Evolutionary conservation across 164 flowering plant genomes (phyloP).

Genomic region (Warburgia ugandensis): DNA sequence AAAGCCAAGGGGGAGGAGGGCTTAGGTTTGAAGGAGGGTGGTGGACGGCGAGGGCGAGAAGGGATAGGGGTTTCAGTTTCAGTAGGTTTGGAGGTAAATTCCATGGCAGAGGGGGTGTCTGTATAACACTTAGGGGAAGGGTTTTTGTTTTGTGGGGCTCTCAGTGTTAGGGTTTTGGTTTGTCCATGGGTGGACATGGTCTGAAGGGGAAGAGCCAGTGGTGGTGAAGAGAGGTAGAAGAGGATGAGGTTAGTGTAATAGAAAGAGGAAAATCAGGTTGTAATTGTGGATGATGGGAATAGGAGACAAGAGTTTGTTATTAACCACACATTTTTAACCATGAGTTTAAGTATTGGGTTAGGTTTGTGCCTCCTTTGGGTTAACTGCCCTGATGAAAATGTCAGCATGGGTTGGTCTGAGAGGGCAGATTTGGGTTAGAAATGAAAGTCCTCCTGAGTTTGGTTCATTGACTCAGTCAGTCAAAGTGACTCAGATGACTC

Average conservation of each 20-base stretch:
- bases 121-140: no score
- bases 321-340: slow-evolving; percentile 18
- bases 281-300: no score
- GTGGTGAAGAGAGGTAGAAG: not conserved
- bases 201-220: slow-evolving; percentile 16
- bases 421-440: no score
- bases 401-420: no score
- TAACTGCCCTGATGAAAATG: not conserved
- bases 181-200: slow-evolving; percentile 9
- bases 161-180: no score
- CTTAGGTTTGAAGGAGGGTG: slow-evolving; percentile 7
- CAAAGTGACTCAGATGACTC: no score
- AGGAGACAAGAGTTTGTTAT: slow-evolving; percentile 10
- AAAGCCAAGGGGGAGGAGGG: slow-evolving; percentile 18
- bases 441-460: no score
- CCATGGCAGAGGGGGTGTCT: no score
- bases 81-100: not conserved
- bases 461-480: no score
- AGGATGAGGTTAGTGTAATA: no score
- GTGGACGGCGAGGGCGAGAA: no score
- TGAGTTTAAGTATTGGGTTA: slow-evolving; percentile 10
- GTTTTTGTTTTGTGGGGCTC: no score
- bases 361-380: slow-evolving; percentile 7
- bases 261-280: not conserved
- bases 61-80: not conserved